These are phyloP conservation scores for Zopfia rhizophila DNA, from an alignment of 2,329 filamentous ascomycete species.

Conservation along the genomic window DNA sequence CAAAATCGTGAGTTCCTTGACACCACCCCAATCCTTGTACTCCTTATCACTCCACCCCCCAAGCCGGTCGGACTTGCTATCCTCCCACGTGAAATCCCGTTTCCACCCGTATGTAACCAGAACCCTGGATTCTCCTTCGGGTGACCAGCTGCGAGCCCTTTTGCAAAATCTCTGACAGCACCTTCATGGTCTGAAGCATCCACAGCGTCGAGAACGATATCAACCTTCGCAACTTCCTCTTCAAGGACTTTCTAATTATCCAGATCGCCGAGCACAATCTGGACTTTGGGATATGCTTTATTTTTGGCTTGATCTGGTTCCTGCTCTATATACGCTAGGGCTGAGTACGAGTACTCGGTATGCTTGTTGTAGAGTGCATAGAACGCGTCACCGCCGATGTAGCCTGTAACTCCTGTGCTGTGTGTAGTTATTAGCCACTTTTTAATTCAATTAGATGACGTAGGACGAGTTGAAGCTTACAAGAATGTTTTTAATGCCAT, in stretches of 20 bases:
- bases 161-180: conserved; percentile 59
- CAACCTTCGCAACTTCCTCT: conserved; percentile 59
- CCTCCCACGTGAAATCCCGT: conserved; percentile 64
- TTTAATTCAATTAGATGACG: background rate
- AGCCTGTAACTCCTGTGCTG: conserved; percentile 41
- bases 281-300: conserved; percentile 58
- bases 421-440: background rate
- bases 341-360: conserved; percentile 58
- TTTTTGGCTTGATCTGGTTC: conserved; percentile 55
- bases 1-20: conserved; percentile 64
- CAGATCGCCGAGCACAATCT: conserved; percentile 61
- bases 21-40: conserved; percentile 68
- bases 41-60: conserved; percentile 60
- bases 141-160: conserved; percentile 60
- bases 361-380: conserved; percentile 56
- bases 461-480: conserved; percentile 11
- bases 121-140: conserved; percentile 57
- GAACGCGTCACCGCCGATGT: conserved; percentile 54
- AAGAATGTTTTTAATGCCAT: conserved; percentile 40
- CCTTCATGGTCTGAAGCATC: conserved; percentile 42
- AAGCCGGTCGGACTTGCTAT: conserved; percentile 55
- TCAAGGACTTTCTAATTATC: conserved; percentile 59
- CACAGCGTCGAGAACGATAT: conserved; percentile 57
- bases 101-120: conserved; percentile 65
- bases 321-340: conserved; percentile 56